phyloP scores from a whole-genome alignment of 2,329 filamentous ascomycete species.

The Scleromitrula shiraiana region DNA sequence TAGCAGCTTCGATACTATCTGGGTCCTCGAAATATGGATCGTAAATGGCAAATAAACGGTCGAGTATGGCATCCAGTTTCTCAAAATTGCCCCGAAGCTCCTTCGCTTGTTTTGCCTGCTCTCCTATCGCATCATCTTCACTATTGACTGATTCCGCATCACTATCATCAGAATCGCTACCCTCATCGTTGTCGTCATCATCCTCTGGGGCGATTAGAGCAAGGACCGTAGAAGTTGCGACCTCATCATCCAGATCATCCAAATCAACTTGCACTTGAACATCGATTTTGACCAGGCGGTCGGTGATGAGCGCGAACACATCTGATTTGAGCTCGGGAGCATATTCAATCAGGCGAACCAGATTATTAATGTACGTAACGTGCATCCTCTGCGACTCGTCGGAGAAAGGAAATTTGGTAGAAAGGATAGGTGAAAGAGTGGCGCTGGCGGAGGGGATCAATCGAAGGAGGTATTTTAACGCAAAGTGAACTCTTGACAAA shows the following conservation, averaged over 20 bases:
- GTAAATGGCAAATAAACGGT: constrained; percentile 81
- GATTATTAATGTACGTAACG: constrained; percentile 79
- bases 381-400: constrained; percentile 73
- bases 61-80: constrained; percentile 86
- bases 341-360: constrained; percentile 70
- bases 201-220: constrained; percentile 35
- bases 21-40: constrained; percentile 62
- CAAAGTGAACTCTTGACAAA: constrained; percentile 66
- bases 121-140: constrained; percentile 62
- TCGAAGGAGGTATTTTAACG: constrained; percentile 66
- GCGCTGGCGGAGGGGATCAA: constrained; percentile 74
- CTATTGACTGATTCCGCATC: constrained; percentile 65
- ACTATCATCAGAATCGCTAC: constrained; percentile 46
- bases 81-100: constrained; percentile 73
- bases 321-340: constrained; percentile 70
- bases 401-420: constrained; percentile 64
- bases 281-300: constrained; percentile 86
- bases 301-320: constrained; percentile 74
- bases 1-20: constrained; percentile 58
- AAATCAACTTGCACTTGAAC: constrained; percentile 91
- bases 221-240: constrained; percentile 63
- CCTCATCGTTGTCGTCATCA: constrained; percentile 44
- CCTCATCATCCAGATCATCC: constrained; percentile 85
- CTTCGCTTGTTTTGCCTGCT: constrained; percentile 56
- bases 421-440: constrained; percentile 59